Conservation (phyloP, 495 filamentous ascomycete genomes). For the Penicillium paxilli region DNA sequence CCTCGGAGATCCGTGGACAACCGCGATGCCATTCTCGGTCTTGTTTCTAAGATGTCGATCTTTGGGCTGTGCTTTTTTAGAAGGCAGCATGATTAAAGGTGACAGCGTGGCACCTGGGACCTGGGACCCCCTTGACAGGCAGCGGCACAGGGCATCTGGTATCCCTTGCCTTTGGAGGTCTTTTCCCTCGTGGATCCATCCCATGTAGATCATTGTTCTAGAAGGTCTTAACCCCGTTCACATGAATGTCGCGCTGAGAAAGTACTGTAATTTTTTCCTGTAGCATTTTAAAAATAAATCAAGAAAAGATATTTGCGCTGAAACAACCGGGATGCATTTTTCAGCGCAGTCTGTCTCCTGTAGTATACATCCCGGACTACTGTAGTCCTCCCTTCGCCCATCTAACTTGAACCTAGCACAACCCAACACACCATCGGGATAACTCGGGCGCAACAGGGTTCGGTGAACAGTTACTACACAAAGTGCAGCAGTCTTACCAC, state of each 20-base stretch:
- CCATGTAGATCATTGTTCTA: conserved; percentile 1
- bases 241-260: neutral
- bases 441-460: neutral
- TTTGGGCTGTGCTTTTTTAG: conserved; percentile 1
- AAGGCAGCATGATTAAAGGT: neutral
- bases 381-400: neutral
- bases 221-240: neutral
- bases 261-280: neutral
- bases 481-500: neutral
- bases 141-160: conserved; percentile 1
- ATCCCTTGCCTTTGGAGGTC: conserved; percentile 2
- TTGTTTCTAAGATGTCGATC: neutral
- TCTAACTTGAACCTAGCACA: neutral
- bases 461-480: neutral
- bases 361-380: neutral
- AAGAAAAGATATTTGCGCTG: neutral
- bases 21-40: neutral
- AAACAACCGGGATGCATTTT: neutral
- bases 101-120: neutral
- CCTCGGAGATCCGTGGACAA: neutral
- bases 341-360: neutral
- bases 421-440: neutral
- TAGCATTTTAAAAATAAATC: neutral
- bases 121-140: conserved; percentile 2
- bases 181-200: neutral